Percentiles rank a stretch among this genome's conserved stretches.
These are phyloP conservation scores for Collybia nuda DNA, from an alignment of 768 basidiomycete genomes.

Conservation along the genomic window DNA sequence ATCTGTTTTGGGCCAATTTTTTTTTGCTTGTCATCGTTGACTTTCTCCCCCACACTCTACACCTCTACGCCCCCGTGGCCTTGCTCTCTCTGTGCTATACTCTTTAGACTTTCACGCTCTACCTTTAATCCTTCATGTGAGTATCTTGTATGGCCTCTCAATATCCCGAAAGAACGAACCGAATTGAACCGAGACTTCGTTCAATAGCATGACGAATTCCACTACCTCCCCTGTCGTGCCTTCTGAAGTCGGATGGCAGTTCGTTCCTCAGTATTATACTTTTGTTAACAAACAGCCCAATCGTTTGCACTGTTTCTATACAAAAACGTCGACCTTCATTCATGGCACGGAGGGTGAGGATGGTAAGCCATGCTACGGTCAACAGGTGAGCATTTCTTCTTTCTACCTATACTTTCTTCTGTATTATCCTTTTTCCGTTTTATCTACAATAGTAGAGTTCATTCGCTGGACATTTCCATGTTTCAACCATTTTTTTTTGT, in stretches of 20 bases:
- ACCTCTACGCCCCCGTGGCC: slow-evolving; percentile 19
- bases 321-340: slow-evolving; percentile 94
- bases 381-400: slow-evolving; percentile 63
- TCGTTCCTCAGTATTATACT: slow-evolving; percentile 99
- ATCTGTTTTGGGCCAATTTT: slow-evolving; percentile 25
- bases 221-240: slow-evolving; percentile 63
- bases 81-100: slow-evolving; percentile 29
- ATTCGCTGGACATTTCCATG: neutral
- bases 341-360: slow-evolving; percentile 99
- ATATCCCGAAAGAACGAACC: neutral
- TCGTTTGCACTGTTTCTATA: slow-evolving; percentile 98
- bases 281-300: slow-evolving; percentile 97
- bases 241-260: slow-evolving; percentile 98
- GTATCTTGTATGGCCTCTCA: slow-evolving; percentile 8
- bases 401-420: neutral
- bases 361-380: slow-evolving; percentile 82
- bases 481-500: slow-evolving; percentile 4
- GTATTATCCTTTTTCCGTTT: slow-evolving; percentile 1
- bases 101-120: slow-evolving; percentile 33
- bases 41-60: slow-evolving; percentile 22
- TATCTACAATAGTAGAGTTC: neutral
- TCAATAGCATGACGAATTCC: slow-evolving; percentile 36
- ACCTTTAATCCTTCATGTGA: slow-evolving; percentile 31
- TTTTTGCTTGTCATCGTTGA: slow-evolving; percentile 31
- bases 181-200: neutral